Evolutionary conservation across 345 rosid species (phyloP).

Genomic region (Pugionium cornutum): DNA sequence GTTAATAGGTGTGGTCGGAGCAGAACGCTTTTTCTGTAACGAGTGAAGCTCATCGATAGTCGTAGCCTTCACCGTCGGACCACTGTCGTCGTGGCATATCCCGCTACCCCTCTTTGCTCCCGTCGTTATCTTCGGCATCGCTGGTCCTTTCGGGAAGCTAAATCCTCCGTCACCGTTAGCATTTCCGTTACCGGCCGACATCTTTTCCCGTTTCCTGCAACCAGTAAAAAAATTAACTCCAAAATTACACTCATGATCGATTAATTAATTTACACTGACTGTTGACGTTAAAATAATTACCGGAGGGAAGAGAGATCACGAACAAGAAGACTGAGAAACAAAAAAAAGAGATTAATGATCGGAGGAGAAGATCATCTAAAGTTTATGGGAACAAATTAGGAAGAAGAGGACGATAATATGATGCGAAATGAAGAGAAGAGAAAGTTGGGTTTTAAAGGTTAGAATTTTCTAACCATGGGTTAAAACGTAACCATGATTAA

Average conservation of each 20-base stretch:
- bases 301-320: slow-evolving; percentile 27
- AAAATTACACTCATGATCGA: not conserved
- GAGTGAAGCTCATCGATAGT: slow-evolving; percentile 96
- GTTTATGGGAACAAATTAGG: not conserved
- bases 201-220: slow-evolving; percentile 19
- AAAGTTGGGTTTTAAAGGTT: slow-evolving; percentile 38
- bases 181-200: slow-evolving; percentile 35
- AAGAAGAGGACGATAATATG: slow-evolving; percentile 1
- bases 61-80: slow-evolving; percentile 71
- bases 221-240: not conserved
- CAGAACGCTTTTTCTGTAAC: slow-evolving; percentile 80
- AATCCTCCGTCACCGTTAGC: slow-evolving; percentile 46
- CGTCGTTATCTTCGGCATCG: slow-evolving; percentile 42
- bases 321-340: slow-evolving; percentile 13
- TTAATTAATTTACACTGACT: not conserved
- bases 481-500: slow-evolving; percentile 2
- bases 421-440: slow-evolving; percentile 36
- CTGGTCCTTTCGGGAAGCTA: slow-evolving; percentile 42
- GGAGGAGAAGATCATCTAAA: slow-evolving; percentile 32
- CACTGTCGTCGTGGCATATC: slow-evolving; percentile 74
- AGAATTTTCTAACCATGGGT: slow-evolving; percentile 29
- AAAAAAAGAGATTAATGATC: slow-evolving; percentile 32
- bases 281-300: slow-evolving; percentile 16
- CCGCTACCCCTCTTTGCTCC: slow-evolving; percentile 43
- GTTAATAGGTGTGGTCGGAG: slow-evolving; percentile 73